These are phyloP conservation scores for Tetradesmus lagerheimii DNA, from an alignment of 139 green algal species.

Conservation along the genomic window DNA sequence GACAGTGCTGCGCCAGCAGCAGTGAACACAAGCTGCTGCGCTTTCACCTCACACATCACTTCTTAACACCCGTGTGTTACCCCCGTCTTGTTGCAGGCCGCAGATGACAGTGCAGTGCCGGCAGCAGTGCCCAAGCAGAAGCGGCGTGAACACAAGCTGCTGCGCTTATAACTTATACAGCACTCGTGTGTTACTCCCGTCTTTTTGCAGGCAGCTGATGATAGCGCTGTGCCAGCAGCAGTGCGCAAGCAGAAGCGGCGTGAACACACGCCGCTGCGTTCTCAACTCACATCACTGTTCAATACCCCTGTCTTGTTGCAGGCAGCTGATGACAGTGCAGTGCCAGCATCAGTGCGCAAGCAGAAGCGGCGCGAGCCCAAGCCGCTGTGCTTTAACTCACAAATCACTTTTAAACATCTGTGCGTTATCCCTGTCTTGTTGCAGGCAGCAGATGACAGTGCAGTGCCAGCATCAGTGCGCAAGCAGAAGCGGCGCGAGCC, in stretches of 20 bases:
- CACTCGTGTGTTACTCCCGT: not conserved
- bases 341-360: not conserved
- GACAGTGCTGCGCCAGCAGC: not conserved
- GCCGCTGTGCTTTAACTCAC: conserved; percentile 5
- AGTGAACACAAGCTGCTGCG: not conserved
- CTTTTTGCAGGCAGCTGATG: too few relatives aligned
- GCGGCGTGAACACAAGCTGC: too few relatives aligned
- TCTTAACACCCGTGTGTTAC: too few relatives aligned
- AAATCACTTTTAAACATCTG: not conserved
- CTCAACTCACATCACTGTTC: too few relatives aligned
- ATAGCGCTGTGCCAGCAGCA: too few relatives aligned
- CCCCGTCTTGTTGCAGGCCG: not conserved
- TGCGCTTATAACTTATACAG: too few relatives aligned
- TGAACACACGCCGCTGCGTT: too few relatives aligned
- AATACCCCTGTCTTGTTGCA: not conserved
- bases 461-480: not conserved
- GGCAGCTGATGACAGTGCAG: conserved; percentile 11
- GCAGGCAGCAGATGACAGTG: not conserved
- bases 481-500: not conserved
- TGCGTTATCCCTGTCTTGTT: not conserved
- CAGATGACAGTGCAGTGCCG: too few relatives aligned
- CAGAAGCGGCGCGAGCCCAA: conserved; percentile 11
- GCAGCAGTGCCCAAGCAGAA: too few relatives aligned
- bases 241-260: too few relatives aligned
- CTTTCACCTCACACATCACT: too few relatives aligned